Conservation (phyloP, 305 asterid species). For the Fraxinus velutina region DNA sequence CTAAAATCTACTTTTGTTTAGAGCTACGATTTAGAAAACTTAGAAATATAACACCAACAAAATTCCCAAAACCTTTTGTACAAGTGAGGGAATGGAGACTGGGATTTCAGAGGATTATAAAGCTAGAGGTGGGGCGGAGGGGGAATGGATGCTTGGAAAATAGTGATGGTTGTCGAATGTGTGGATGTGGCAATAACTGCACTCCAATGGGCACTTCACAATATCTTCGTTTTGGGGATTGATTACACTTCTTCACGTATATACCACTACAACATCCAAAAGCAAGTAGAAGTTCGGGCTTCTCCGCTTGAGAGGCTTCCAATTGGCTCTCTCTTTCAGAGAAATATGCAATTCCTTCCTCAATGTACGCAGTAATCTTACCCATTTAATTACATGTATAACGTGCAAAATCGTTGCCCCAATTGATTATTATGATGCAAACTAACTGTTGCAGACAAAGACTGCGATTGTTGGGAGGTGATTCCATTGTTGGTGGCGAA, state of each 20-base stretch:
- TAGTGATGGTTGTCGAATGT: slow-evolving; percentile 86
- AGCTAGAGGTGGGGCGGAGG: not conserved
- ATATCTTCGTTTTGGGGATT: slow-evolving; percentile 59
- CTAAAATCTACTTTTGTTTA: too few relatives aligned
- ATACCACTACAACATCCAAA: too few relatives aligned
- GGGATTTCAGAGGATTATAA: not conserved
- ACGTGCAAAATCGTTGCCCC: not conserved
- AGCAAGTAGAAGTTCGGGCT: too few relatives aligned
- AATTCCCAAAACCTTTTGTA: too few relatives aligned
- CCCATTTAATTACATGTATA: not conserved
- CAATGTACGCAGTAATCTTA: slow-evolving; percentile 37
- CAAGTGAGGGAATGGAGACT: too few relatives aligned
- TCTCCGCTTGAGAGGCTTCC: too few relatives aligned
- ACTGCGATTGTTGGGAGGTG: slow-evolving; percentile 54
- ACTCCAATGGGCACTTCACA: slow-evolving; percentile 76
- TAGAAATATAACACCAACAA: too few relatives aligned
- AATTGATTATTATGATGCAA: not conserved
- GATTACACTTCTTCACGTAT: too few relatives aligned
- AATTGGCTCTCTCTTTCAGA: too few relatives aligned
- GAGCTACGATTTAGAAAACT: too few relatives aligned
- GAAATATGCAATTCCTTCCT: slow-evolving; percentile 42
- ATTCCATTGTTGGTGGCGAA: slow-evolving; percentile 43
- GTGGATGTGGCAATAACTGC: slow-evolving; percentile 71
- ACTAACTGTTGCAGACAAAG: slow-evolving; percentile 48
- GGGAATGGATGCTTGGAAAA: slow-evolving; percentile 25